Conservation (phyloP, 495 filamentous ascomycete genomes). For the Hamigera avellanea region DNA sequence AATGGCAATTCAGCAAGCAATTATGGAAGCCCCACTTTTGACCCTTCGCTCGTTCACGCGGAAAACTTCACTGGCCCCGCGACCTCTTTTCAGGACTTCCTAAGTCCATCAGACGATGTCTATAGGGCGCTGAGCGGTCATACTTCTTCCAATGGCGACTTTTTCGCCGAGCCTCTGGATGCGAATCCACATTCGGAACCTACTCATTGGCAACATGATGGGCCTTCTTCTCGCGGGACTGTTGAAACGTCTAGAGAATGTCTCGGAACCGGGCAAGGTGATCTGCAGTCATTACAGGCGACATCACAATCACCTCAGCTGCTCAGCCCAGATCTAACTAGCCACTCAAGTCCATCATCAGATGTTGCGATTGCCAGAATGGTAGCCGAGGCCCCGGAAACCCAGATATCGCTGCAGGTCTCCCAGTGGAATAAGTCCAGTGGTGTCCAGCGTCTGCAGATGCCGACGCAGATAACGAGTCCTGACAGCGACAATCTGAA, state of each 20-base stretch:
- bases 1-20: no score
- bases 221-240: conserved; percentile 5
- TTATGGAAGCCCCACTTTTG: conserved; percentile 1
- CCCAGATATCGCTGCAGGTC: neutral
- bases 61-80: conserved; percentile 4
- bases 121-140: conserved; percentile 12
- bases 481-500: conserved; percentile 10
- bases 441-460: conserved; percentile 2
- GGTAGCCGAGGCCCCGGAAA: neutral
- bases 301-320: conserved; percentile 6
- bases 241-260: conserved; percentile 3
- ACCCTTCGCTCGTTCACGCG: neutral
- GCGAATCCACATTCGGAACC: neutral
- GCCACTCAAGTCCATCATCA: conserved; percentile 9
- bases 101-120: conserved; percentile 11
- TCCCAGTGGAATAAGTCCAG: neutral
- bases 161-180: conserved; percentile 2
- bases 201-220: conserved; percentile 6
- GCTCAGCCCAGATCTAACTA: conserved; percentile 9
- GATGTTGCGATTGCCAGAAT: conserved; percentile 3
- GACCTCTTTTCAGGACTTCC: conserved; percentile 10
- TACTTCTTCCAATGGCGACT: conserved; percentile 9
- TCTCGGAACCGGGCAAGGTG: no score
- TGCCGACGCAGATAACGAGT: conserved; percentile 11
- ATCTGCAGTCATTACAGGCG: no score